These are phyloP conservation scores for Tilletia horrida DNA, from an alignment of 1,284 basidiomycete species.

Conservation along the genomic window DNA sequence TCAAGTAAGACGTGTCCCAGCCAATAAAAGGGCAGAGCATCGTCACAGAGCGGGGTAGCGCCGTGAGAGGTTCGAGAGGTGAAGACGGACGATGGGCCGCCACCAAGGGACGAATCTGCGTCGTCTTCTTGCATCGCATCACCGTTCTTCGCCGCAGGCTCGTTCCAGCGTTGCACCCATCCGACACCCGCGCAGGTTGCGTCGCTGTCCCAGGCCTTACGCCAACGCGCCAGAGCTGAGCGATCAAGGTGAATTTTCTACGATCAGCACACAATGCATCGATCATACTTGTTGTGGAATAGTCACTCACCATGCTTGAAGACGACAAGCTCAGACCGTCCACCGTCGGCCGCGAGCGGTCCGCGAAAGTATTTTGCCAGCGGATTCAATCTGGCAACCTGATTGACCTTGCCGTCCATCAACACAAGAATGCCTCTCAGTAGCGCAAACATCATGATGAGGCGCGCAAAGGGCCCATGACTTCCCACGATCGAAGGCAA, in stretches of 20 bases:
- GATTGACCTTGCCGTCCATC: constrained; percentile 34
- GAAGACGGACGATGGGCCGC: constrained; percentile 27
- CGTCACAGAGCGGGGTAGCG: constrained; percentile 42
- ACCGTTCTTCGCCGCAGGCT: background rate
- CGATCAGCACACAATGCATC: no score
- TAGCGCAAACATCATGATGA: constrained; percentile 40
- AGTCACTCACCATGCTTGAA: constrained; percentile 27
- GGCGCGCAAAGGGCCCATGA: constrained; percentile 43
- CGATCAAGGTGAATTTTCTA: background rate
- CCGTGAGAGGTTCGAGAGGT: constrained; percentile 42
- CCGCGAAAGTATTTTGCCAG: constrained; percentile 29
- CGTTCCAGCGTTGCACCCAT: constrained; percentile 17
- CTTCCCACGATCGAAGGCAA: constrained; percentile 31
- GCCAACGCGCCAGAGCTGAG: constrained; percentile 38
- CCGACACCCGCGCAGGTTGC: constrained; percentile 28
- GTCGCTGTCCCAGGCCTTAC: constrained; percentile 43
- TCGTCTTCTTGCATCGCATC: background rate
- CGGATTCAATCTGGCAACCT: constrained; percentile 32
- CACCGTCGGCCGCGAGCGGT: background rate
- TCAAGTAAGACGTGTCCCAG: constrained; percentile 42
- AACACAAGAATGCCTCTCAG: constrained; percentile 45
- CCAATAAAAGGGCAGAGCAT: constrained; percentile 47
- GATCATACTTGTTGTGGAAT: no score
- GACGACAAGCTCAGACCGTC: constrained; percentile 23
- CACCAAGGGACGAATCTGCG: background rate